Conservation (phyloP, 2,329 filamentous ascomycete genomes). For the Aspergillus persii region DNA sequence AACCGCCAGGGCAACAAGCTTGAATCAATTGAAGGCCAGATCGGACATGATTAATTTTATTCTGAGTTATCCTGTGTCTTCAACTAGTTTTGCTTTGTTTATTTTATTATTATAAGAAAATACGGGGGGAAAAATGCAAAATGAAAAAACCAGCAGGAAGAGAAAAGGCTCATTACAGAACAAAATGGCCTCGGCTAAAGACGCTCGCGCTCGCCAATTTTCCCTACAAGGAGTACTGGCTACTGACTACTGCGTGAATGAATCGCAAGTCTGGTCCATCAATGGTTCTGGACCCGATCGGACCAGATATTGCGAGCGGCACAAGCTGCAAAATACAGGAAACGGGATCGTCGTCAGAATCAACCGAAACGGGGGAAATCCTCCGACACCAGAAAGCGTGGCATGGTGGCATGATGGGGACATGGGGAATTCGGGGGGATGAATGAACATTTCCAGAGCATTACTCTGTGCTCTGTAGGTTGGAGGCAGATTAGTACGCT, state of each 20-base stretch:
- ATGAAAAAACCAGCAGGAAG: too few relatives aligned
- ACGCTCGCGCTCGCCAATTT: neutral
- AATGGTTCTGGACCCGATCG: conserved; percentile 1
- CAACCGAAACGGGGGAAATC: conserved; percentile 1
- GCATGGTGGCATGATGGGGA: conserved; percentile 5
- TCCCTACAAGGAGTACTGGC: neutral
- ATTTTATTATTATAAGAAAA: neutral
- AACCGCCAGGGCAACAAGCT: neutral
- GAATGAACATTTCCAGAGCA: neutral
- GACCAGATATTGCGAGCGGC: neutral
- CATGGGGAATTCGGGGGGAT: neutral
- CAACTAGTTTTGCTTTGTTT: neutral
- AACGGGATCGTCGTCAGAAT: conserved; percentile 3
- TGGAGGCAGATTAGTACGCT: neutral
- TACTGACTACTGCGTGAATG: neutral
- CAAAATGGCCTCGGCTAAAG: too few relatives aligned
- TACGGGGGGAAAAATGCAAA: too few relatives aligned
- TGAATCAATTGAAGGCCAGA: neutral
- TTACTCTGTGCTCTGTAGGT: too few relatives aligned
- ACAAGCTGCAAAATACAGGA: neutral
- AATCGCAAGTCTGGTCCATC: neutral
- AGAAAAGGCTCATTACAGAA: too few relatives aligned
- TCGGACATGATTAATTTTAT: neutral
- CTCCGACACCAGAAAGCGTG: neutral
- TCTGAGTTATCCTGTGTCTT: neutral